These are phyloP conservation scores for Pythium chondricola DNA, from an alignment of 352 stramenopile species.

Conservation along the genomic window DNA sequence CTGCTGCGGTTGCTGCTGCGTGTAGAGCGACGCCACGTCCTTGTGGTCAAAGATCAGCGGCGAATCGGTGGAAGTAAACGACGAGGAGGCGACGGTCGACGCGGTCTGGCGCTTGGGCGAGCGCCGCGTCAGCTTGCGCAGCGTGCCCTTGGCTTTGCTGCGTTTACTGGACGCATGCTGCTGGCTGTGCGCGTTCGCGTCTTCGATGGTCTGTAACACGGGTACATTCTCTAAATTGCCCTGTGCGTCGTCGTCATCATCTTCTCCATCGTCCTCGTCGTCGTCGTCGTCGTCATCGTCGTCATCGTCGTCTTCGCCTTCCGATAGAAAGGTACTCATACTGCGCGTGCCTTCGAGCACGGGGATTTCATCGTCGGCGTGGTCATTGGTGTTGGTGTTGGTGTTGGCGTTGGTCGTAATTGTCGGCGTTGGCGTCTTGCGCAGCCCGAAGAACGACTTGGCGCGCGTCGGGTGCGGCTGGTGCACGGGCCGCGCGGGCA, in stretches of 20 bases:
- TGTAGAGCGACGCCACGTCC: not conserved
- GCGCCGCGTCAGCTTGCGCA: slow-evolving; percentile 20
- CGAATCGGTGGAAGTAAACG: not conserved
- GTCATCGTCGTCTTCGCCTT: slow-evolving; percentile 21
- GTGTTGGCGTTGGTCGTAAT: not conserved
- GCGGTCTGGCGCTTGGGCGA: slow-evolving; percentile 6
- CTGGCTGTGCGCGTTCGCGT: slow-evolving; percentile 23
- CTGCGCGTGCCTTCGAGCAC: slow-evolving; percentile 37
- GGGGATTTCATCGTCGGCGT: slow-evolving; percentile 51
- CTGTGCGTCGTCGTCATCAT: slow-evolving; percentile 27
- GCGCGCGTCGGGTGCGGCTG: slow-evolving; percentile 7
- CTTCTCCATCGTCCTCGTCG: slow-evolving; percentile 16
- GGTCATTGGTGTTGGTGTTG: not conserved
- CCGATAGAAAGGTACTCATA: not conserved
- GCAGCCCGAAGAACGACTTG: not conserved
- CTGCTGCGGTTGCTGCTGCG: not conserved
- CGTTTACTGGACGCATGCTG: slow-evolving; percentile 29
- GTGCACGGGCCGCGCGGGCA: slow-evolving; percentile 20
- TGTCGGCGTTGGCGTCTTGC: not conserved
- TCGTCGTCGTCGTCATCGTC: slow-evolving; percentile 21
- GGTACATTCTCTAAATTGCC: slow-evolving; percentile 55
- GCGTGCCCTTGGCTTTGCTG: slow-evolving; percentile 2
- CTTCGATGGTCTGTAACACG: slow-evolving; percentile 61
- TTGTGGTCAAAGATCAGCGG: slow-evolving; percentile 1
- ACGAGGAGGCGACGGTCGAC: not conserved